Percentiles rank a stretch among this genome's conserved stretches.
Conservation (phyloP, 306 rosid genomes). For the cucumber (Cucumis sativus) region Cucumber_9930_V3 NC_026657.2:1102501-1103000, state of each 20-base stretch:
- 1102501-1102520: constrained; percentile 91
- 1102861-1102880: constrained; percentile 80
- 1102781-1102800: constrained; percentile 34
- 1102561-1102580: constrained; percentile 84
- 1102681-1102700: constrained; percentile 43
- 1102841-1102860: constrained; percentile 57
- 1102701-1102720: constrained; percentile 59
- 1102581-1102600: constrained; percentile 76
- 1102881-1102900: background rate
- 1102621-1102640: constrained; percentile 52
- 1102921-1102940: background rate
- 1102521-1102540: constrained; percentile 83
- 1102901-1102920: background rate
- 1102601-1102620: constrained; percentile 76
- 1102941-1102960: background rate
- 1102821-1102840: constrained; percentile 56
- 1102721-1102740: constrained; percentile 93
- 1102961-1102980: background rate
- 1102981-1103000: background rate
- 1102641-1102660: constrained; percentile 18
- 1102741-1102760: constrained; percentile 65
- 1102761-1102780: constrained; percentile 27
- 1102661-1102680: constrained; percentile 15
- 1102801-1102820: constrained; percentile 83
- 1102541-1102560: constrained; percentile 83